Conservation (phyloP, 2,329 filamentous ascomycete genomes). For the Ophiostoma sp. region DNA sequence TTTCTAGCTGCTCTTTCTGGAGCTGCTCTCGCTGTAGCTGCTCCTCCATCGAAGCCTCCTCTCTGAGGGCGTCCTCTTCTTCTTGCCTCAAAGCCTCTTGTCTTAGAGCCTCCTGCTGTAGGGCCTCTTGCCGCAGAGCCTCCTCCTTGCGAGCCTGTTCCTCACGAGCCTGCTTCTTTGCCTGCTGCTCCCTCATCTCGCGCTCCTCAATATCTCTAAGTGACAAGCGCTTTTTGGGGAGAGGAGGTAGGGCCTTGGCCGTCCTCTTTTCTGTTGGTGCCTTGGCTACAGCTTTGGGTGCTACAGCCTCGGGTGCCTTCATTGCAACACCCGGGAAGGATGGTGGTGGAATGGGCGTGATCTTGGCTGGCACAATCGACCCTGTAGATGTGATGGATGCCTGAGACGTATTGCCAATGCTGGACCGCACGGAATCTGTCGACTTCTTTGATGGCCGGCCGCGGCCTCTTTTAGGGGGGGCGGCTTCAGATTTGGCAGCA, state of each 20-base stretch:
- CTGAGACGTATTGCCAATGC: slow-evolving; percentile 8
- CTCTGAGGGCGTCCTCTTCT: background rate
- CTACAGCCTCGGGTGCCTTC: background rate
- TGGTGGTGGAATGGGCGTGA: slow-evolving; percentile 19
- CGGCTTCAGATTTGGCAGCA: background rate
- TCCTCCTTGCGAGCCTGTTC: slow-evolving; percentile 7
- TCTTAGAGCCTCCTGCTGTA: background rate
- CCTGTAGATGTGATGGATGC: slow-evolving; percentile 3
- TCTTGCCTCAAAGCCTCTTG: background rate
- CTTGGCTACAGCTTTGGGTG: background rate
- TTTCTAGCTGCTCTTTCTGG: background rate
- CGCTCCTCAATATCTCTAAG: slow-evolving; percentile 10
- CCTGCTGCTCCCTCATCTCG: slow-evolving; percentile 7
- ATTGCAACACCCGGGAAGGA: background rate
- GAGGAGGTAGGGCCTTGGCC: slow-evolving; percentile 5
- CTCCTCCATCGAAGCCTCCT: background rate
- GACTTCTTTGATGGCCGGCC: slow-evolving; percentile 35
- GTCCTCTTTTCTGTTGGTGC: slow-evolving; percentile 2
- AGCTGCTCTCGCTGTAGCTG: slow-evolving; percentile 7
- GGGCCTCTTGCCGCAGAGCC: background rate
- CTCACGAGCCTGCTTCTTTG: slow-evolving; percentile 1
- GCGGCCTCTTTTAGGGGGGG: slow-evolving; percentile 30
- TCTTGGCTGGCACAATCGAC: slow-evolving; percentile 13
- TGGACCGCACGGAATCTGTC: slow-evolving; percentile 19
- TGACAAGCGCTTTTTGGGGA: slow-evolving; percentile 8